Evolutionary conservation across 805 yeast species (phyloP), one percentile per base, ranked within the genome.

Genomic region (Clavispora fructus): DNA sequence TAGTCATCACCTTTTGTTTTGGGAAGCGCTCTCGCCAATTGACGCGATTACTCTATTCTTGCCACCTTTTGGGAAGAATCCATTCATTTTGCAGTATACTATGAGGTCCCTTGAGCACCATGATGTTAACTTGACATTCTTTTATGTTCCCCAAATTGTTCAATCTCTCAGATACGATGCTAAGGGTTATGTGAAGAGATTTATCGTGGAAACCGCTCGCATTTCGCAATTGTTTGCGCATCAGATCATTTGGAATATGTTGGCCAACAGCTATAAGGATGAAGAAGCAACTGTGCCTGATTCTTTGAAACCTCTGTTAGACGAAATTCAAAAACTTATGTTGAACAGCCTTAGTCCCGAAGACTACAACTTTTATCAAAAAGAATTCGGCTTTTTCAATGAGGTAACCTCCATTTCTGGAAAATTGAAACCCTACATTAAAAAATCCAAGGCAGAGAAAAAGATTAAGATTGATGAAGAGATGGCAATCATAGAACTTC

Each of bases 141-240:
- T 95, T 64, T 94, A 95, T 60, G 98, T 94, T 44, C 99, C 99
- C 2, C 99, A 94, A 63, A 89, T 94, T 64, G 99, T 94, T 17
- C 99, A 94, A 67, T 78, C 88, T 52, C 74, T 94, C 55, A 78
- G 98, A 52, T 84, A 83, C 62, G 99, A 94, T 62, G 65, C 66
- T 10, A 71, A 79, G 39, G 98, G 97, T 0, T 91, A 89, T 57
- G 95, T 92, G 39, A 89, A 87, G 56, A 77, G 89, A 55, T 88
- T 87, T 61, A 90, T 94, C 52, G 68, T 92, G 46, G 98, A 94
- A 62, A 88, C 97, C 1, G 97, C 96, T 1, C 83, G 85, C 60
- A 87, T 90, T 12, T 84, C 94, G 26, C 95, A 87, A 54, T 71
- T 92, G 51, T 94, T 94, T 73, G 91, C 98, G 0, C 99, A 94